These are phyloP conservation scores for Ilex paraguariensis DNA, from an alignment of 305 asterid species.

Conservation along the genomic window DNA sequence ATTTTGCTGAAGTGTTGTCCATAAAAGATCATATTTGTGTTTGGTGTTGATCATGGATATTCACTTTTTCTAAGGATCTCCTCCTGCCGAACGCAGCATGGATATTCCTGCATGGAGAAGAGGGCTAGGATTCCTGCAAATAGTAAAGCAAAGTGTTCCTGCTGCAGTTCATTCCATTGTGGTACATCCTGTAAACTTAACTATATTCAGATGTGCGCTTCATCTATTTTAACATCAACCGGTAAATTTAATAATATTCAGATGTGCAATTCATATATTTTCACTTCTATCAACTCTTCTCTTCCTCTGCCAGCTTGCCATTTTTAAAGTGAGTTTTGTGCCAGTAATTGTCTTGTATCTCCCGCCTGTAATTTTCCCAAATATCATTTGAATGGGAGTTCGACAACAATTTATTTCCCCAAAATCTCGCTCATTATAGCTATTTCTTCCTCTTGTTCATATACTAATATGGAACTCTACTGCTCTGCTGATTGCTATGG, in stretches of 20 bases:
- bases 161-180: constrained; percentile 91
- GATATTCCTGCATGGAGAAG: constrained; percentile 97
- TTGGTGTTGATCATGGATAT: constrained; percentile 80
- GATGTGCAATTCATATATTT: neutral
- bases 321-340: too few species aligned
- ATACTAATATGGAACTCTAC: too few species aligned
- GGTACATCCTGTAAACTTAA: constrained; percentile 38
- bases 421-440: too few species aligned
- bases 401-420: too few species aligned
- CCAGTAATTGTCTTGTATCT: too few species aligned
- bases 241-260: constrained; percentile 5
- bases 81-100: constrained; percentile 99
- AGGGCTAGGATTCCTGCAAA: constrained; percentile 61
- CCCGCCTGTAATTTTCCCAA: too few species aligned
- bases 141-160: constrained; percentile 74
- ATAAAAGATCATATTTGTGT: constrained; percentile 24
- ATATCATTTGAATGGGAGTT: too few species aligned
- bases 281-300: too few species aligned
- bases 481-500: too few species aligned
- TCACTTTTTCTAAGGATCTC: constrained; percentile 98
- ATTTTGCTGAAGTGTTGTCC: constrained; percentile 26
- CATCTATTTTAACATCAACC: constrained; percentile 5
- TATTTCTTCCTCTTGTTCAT: too few species aligned
- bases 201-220: constrained; percentile 11
- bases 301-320: too few species aligned